Evolutionary conservation across 1,284 basidiomycete species (phyloP).

Genomic region (Rhizoctonia solani): DNA sequence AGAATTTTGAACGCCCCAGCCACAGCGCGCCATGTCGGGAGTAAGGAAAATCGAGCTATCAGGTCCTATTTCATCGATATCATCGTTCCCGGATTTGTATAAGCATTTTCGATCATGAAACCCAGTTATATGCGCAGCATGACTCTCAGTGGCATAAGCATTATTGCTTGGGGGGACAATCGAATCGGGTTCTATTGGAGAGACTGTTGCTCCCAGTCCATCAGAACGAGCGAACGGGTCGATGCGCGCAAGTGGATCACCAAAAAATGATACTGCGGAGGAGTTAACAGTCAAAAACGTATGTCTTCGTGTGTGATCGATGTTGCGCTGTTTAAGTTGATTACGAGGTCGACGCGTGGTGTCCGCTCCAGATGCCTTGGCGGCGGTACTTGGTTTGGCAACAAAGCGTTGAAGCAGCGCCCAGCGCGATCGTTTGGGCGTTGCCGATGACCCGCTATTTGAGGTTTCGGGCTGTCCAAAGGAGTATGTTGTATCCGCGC

Average conservation of each 20-base stretch:
- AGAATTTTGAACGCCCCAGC: too few relatives aligned
- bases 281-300: background rate
- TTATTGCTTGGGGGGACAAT: too few relatives aligned
- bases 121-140: slow-evolving; percentile 2
- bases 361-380: background rate
- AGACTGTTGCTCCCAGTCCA: slow-evolving; percentile 1
- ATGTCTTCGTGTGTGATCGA: too few relatives aligned
- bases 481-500: background rate
- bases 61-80: too few relatives aligned
- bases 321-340: background rate
- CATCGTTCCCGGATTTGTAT: too few relatives aligned
- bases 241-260: slow-evolving; percentile 3
- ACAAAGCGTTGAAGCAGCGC: background rate
- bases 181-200: too few relatives aligned
- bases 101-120: too few relatives aligned
- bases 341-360: background rate
- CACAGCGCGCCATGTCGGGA: too few relatives aligned
- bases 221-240: slow-evolving; percentile 24
- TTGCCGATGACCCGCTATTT: background rate
- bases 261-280: slow-evolving; percentile 14
- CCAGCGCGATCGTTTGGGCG: slow-evolving; percentile 13
- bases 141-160: too few relatives aligned
- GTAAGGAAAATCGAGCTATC: too few relatives aligned
- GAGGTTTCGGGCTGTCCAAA: background rate
- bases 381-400: slow-evolving; percentile 8